Conservation (phyloP, 352 stramenopile genomes). For the Globisporangium alternatum region DNA sequence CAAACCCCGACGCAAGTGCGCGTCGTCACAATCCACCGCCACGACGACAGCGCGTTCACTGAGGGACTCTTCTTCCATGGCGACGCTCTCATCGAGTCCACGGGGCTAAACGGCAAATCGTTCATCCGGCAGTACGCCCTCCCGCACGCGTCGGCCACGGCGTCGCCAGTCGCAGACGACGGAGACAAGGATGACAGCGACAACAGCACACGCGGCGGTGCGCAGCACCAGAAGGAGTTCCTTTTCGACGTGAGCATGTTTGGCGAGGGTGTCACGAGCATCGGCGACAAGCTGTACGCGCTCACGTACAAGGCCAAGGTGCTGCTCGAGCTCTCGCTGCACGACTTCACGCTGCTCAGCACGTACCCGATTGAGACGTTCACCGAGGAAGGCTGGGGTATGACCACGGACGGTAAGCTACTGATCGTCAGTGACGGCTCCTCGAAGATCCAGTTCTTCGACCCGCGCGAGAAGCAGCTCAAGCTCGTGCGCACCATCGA, state of each 20-base stretch:
- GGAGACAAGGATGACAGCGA: neutral
- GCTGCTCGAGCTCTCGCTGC: slow-evolving; percentile 57
- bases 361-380: slow-evolving; percentile 62
- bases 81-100: slow-evolving; percentile 69
- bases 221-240: slow-evolving; percentile 39
- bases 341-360: slow-evolving; percentile 48
- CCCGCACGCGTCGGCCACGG: neutral
- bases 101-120: slow-evolving; percentile 54
- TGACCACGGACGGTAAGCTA: slow-evolving; percentile 76
- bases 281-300: slow-evolving; percentile 75
- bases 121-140: slow-evolving; percentile 73
- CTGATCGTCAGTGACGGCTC: slow-evolving; percentile 88
- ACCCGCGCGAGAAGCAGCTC: slow-evolving; percentile 50
- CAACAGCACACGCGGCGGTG: neutral
- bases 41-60: slow-evolving; percentile 68
- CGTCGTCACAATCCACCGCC: slow-evolving; percentile 60
- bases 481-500: slow-evolving; percentile 50
- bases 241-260: slow-evolving; percentile 61
- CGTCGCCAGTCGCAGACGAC: neutral
- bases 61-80: slow-evolving; percentile 70
- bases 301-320: slow-evolving; percentile 79
- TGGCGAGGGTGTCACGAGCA: slow-evolving; percentile 70
- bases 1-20: slow-evolving; percentile 33
- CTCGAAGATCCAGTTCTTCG: slow-evolving; percentile 72
- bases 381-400: slow-evolving; percentile 87